These are phyloP conservation scores for Petunia secreta DNA, from an alignment of 257 asterid genomes.

Conservation along the genomic window DNA sequence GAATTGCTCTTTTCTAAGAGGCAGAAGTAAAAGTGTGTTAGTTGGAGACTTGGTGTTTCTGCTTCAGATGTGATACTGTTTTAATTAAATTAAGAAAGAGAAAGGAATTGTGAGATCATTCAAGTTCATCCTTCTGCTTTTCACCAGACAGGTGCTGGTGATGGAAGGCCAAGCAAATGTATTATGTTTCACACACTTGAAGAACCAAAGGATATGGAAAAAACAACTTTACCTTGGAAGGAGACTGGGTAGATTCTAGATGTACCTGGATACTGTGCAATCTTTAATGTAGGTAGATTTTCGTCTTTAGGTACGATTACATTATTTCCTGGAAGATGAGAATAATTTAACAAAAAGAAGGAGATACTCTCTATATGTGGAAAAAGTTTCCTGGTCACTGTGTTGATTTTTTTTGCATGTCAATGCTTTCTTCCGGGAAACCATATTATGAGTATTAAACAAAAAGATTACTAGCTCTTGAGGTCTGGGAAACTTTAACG, in stretches of 20 bases:
- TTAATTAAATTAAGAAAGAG: background rate
- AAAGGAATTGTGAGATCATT: background rate
- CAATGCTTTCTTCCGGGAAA: constrained; percentile 8
- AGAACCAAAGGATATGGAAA: background rate
- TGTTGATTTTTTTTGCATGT: background rate
- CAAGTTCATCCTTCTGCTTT: no score
- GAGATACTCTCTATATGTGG: background rate
- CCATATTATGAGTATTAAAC: background rate
- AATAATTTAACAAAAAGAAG: background rate
- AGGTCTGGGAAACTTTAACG: constrained; percentile 8
- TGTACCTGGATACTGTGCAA: background rate
- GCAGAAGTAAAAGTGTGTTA: background rate
- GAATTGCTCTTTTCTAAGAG: background rate
- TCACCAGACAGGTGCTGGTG: constrained; percentile 14
- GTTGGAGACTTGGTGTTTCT: background rate
- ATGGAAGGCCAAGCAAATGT: background rate
- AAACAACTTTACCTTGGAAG: background rate
- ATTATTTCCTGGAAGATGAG: constrained; percentile 15
- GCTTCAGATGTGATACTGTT: background rate
- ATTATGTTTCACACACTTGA: background rate
- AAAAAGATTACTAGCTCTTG: background rate
- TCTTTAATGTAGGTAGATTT: background rate
- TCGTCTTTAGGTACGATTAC: background rate
- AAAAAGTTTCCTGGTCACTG: background rate
- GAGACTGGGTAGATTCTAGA: background rate